Evolutionary conservation across 345 rosid species (phyloP).

Genomic region (Heritiera littoralis): DNA sequence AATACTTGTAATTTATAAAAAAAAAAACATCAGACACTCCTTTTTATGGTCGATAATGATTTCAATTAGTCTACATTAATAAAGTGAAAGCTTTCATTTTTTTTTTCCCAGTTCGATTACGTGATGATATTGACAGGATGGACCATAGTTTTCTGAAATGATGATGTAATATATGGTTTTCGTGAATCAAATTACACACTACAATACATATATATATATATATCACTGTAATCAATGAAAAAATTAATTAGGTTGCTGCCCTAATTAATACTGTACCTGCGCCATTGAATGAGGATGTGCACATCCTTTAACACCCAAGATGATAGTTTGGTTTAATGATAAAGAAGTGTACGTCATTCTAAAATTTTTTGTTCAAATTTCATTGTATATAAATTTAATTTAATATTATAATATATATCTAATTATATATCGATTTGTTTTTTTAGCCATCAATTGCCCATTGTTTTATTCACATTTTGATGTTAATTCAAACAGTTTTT

Average conservation of each 20-base stretch:
- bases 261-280: slow-evolving; percentile 18
- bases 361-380: too few species aligned
- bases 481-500: neutral
- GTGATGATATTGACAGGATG: neutral
- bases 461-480: neutral
- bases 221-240: neutral
- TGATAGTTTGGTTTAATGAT: too few species aligned
- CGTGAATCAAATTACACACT: neutral
- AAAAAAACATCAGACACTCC: too few species aligned
- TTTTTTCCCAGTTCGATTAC: neutral
- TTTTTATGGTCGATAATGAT: neutral
- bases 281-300: slow-evolving; percentile 16
- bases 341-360: too few species aligned
- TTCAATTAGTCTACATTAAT: neutral
- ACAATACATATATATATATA: neutral
- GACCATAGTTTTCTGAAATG: neutral
- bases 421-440: too few species aligned
- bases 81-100: neutral
- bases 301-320: neutral
- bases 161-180: neutral
- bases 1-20: too few species aligned
- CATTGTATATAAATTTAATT: too few species aligned
- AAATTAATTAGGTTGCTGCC: slow-evolving; percentile 19
- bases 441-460: too few species aligned
- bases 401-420: too few species aligned